Percentiles rank a stretch among this genome's conserved stretches.
These are phyloP conservation scores for Saitozyma sp. DNA, from an alignment of 768 basidiomycete species.

Conservation along the genomic window DNA sequence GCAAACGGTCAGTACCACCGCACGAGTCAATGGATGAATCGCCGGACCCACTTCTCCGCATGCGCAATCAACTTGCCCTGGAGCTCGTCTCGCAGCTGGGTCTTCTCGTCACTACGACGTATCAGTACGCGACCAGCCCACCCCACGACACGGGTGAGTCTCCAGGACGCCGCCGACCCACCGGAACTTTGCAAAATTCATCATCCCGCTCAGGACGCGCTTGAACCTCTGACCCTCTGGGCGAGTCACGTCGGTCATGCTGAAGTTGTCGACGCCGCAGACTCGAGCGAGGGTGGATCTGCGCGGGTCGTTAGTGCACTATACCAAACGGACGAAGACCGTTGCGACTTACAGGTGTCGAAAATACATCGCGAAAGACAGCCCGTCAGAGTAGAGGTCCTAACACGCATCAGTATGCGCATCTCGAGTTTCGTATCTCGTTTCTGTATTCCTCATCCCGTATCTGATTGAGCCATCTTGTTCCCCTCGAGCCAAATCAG, in stretches of 20 bases:
- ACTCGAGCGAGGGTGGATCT: background rate
- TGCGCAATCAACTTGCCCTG: constrained; percentile 54
- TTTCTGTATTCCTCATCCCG: too few relatives aligned
- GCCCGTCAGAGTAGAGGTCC: constrained; percentile 39
- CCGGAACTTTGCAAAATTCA: constrained; percentile 90
- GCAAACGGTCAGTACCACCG: background rate
- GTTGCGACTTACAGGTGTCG: constrained; percentile 33
- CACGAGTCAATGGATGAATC: background rate
- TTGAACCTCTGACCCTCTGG: constrained; percentile 76
- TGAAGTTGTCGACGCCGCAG: constrained; percentile 60
- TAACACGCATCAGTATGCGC: constrained; percentile 11
- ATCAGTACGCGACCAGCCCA: too few relatives aligned
- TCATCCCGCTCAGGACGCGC: constrained; percentile 76
- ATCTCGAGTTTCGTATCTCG: too few relatives aligned
- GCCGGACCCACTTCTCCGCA: constrained; percentile 32
- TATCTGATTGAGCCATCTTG: too few relatives aligned
- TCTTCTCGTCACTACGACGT: constrained; percentile 33
- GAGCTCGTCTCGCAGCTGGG: constrained; percentile 51
- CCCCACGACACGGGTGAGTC: too few relatives aligned
- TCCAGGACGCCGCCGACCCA: constrained; percentile 54
- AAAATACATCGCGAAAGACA: constrained; percentile 50
- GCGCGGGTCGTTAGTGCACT: too few relatives aligned
- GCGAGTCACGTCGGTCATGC: constrained; percentile 67
- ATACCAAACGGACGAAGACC: too few relatives aligned
- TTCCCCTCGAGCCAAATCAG: too few relatives aligned